phyloP scores from a whole-genome alignment of 345 rosid species.

The Luvunga scandens region DNA sequence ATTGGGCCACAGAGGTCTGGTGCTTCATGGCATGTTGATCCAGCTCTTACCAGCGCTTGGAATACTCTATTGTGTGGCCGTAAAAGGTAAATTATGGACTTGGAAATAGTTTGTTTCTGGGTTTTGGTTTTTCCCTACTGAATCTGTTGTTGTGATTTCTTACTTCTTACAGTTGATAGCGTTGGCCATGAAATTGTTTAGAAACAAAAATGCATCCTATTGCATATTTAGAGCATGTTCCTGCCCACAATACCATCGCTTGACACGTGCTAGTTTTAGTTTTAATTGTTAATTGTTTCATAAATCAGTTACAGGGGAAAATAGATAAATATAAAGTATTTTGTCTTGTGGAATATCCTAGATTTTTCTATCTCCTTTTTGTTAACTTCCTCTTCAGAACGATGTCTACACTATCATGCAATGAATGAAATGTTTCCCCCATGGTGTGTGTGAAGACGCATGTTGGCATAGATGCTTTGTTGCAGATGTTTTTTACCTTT shows the following conservation, averaged over 20 bases:
- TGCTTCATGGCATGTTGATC: conserved; percentile 99
- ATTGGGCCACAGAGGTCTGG: conserved; percentile 99
- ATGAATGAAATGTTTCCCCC: no score
- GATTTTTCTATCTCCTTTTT: no score
- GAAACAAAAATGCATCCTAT: neutral
- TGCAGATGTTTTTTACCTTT: no score
- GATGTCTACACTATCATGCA: no score
- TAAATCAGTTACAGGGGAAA: no score
- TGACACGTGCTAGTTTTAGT: neutral
- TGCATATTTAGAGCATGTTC: neutral
- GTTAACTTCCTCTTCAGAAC: no score
- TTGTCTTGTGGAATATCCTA: no score
- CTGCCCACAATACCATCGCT: neutral
- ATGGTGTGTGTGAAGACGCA: no score
- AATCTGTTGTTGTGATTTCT: neutral
- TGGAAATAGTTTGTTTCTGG: neutral
- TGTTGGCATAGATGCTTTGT: no score
- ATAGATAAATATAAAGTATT: no score
- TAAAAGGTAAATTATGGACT: conserved; percentile 58
- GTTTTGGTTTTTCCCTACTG: conserved; percentile 1
- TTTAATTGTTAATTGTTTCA: neutral
- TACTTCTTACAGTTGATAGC: neutral
- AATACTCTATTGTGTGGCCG: conserved; percentile 90
- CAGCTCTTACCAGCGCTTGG: conserved; percentile 99
- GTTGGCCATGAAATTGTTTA: neutral